A percentile compares a stretch with the other conserved stretches of the same genome.
phyloP scores from a whole-genome alignment of 2,329 filamentous ascomycete genomes.

The Alternaria tenuissima region DNA sequence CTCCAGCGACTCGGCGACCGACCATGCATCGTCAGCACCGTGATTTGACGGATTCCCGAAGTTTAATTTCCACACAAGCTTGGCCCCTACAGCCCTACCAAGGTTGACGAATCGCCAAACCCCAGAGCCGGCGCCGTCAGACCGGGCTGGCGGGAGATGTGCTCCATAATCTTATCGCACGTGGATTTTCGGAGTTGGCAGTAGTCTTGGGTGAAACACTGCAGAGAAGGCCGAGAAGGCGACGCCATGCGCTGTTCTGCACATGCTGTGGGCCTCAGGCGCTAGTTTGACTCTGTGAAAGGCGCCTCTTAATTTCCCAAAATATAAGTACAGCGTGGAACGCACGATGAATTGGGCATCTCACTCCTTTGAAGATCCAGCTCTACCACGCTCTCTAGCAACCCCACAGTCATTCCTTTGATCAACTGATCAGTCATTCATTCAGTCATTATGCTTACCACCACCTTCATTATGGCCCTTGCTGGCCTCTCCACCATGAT shows the following conservation, averaged over 20 bases:
- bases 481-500: conserved; percentile 39
- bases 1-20: conserved; percentile 21
- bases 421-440: conserved; percentile 14
- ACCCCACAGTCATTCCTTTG: conserved; percentile 25
- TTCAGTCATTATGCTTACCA: conserved; percentile 29
- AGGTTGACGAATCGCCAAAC: conserved; percentile 20
- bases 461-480: conserved; percentile 38
- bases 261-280: conserved; percentile 17
- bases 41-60: conserved; percentile 19
- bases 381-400: conserved; percentile 18
- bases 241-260: conserved; percentile 20
- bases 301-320: conserved; percentile 19
- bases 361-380: conserved; percentile 6
- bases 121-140: conserved; percentile 19
- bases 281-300: conserved; percentile 7
- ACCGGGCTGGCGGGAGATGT: conserved; percentile 21
- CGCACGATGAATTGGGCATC: neutral
- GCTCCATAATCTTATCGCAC: conserved; percentile 25
- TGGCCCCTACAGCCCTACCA: conserved; percentile 18
- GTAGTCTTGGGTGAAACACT: conserved; percentile 25
- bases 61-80: conserved; percentile 31
- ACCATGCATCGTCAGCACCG: conserved; percentile 11
- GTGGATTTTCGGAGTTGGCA: conserved; percentile 22
- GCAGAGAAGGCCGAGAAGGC: conserved; percentile 14
- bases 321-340: conserved; percentile 21